Base-by-base conservation (phyloP, 2,329 filamentous ascomycete species). In the Niveomyces coronatus region DNA sequence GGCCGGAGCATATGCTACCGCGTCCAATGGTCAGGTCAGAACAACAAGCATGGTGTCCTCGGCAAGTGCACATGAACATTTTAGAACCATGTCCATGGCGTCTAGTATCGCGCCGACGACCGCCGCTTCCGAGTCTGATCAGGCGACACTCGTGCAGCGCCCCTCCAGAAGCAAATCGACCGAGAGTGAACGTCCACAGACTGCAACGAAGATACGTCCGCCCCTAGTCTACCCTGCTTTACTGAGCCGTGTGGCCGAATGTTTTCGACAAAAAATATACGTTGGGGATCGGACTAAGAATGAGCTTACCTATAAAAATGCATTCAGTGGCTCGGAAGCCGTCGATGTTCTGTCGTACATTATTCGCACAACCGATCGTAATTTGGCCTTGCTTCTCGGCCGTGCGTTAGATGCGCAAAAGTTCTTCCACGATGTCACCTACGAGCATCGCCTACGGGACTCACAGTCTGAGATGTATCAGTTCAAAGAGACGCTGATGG, bases 381-480 rank as follows among this genome's bases (percentile, higher is more conserved):
- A 98, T 56, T 68, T 98, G 44, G 91, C 91, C 9, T 68, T 98
- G 34, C 74, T 98, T 9, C 68, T 98, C 13, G 91, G 91, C 45
- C 77, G 91, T 55, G 87, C 91, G 29, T 67, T 98, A 44, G 91
- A 98, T 62, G 91, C 91, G 17, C 91, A 98, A 56, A 96, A 96
- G 58, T 95, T 94, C 65, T 98, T 98, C 57, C 91, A 98, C 64
- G 91, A 98, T 69, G 91, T 96, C 35, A 95, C 89, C 1, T 98
- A 98, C 60, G 89, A 95, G 51, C 91, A 98, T 60, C 77, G 91
- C 33, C 67, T 98, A 51, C 83, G 91, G 60, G 91, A 98, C 60
- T 93, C 89, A n/a, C 76, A 81, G 28, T 82, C 81, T 36, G 91
- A 98, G 61, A 84, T 98, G 59, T 98, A 96, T 59, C 89, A 96